Evolutionary conservation across 805 yeast species (phyloP), one percentile per base, ranked within the genome.

Genomic region (Myxozyma vanderwaltii): DNA sequence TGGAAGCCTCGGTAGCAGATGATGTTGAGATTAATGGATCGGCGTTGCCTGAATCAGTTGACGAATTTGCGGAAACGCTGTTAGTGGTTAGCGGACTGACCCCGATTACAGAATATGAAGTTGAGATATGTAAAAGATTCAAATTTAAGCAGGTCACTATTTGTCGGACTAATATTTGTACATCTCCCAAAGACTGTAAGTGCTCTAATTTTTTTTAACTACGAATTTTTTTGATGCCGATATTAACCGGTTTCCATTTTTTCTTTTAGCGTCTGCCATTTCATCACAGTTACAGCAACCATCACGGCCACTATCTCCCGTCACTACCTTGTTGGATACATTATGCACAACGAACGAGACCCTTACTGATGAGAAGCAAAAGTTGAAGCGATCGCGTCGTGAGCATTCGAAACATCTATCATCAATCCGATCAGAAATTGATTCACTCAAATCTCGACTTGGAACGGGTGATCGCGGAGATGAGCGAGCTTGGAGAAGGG

Each of bases 61-160:
- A 56, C 17, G 63, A 61, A 31, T 24, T 17, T 23, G 78, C 79
- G 33, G 80, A 81, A 46, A 82, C 81, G 54, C 74, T 79, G 52
- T 77, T 84, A n/a, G 78, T 84, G 1, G 82, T 86, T 17, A 81
- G 83, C 64, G 90, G 90, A 0, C 73, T 86, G 39, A 82, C 85
- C 31, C 88, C 89, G 1, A 69, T 79, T 19, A 81, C 86, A 10
- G 86, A 84, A 61, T 86, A 86, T 63, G 86, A 83, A 62, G 77
- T 86, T 51, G 82, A 80, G 48, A 70, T 81, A 39, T 68, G 75
- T 45, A 74, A 74, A 61, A 72, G 75, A 3, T 69, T 68, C n/a
- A 69, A 69, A 13, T 65, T 49, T 8, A 38, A 45, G 17, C 55
- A 51, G 39, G 70, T 53, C 17, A 49, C 59, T 17, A 48, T 64